Evolutionary conservation across 2,329 filamentous ascomycete genomes (phyloP).

Genomic region (Microcera coccophila): DNA sequence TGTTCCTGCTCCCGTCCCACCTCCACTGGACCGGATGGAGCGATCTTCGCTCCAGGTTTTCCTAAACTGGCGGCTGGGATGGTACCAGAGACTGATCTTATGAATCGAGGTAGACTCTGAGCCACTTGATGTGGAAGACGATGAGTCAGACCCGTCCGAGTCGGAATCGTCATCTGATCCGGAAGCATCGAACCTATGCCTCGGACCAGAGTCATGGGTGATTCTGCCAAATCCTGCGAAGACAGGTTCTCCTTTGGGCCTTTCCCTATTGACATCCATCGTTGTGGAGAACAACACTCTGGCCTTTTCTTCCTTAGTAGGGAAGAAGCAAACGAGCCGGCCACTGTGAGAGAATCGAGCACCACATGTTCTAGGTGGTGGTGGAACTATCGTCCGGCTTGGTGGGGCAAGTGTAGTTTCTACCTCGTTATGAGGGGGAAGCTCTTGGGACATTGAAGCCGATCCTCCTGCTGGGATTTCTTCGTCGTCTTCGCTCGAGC

Average conservation of each 20-base stretch:
- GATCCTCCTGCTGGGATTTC: constrained; percentile 51
- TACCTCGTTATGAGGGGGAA: constrained; percentile 51
- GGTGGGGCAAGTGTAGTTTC: constrained; percentile 49
- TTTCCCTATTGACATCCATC: constrained; percentile 44
- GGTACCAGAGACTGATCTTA: constrained; percentile 55
- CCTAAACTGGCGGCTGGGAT: constrained; percentile 48
- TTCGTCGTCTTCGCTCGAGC: constrained; percentile 76
- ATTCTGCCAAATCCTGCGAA: constrained; percentile 57
- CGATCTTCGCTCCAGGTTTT: constrained; percentile 56
- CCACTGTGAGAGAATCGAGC: constrained; percentile 61
- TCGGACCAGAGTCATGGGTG: constrained; percentile 47
- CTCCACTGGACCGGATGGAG: constrained; percentile 57
- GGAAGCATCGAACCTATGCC: constrained; percentile 47
- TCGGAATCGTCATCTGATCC: constrained; percentile 49
- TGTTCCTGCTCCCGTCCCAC: constrained; percentile 49
- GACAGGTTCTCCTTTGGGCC: constrained; percentile 50
- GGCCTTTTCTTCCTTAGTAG: constrained; percentile 61
- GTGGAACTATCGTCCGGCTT: constrained; percentile 52
- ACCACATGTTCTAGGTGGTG: constrained; percentile 56
- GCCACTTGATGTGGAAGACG: constrained; percentile 51
- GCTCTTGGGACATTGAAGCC: constrained; percentile 59
- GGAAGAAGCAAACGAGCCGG: constrained; percentile 64
- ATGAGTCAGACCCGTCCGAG: constrained; percentile 47
- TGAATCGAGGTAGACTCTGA: constrained; percentile 62
- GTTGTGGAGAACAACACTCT: constrained; percentile 47